Conservation (phyloP, 371 early-diverging fungal genomes). For the Haplosporangium sp. region DNA sequence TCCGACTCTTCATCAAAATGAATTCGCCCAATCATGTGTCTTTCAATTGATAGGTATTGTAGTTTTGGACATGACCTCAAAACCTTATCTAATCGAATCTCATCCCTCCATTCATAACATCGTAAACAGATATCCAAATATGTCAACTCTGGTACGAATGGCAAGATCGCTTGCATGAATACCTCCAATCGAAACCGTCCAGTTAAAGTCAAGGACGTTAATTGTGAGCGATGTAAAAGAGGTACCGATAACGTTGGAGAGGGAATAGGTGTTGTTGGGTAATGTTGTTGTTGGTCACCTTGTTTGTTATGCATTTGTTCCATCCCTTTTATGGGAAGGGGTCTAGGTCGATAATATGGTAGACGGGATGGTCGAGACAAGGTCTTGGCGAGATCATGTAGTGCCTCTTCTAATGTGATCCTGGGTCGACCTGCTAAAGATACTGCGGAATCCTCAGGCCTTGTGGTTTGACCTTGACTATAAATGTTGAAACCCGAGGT, state of each 20-base stretch:
- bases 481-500: no score
- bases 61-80: conserved; percentile 33
- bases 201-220: conserved; percentile 23
- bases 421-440: conserved; percentile 4
- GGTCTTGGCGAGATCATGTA: conserved; percentile 15
- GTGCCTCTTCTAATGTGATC: conserved; percentile 12
- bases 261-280: background rate
- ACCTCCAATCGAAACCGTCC: conserved; percentile 27
- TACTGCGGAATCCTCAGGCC: background rate
- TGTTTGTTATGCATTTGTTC: background rate
- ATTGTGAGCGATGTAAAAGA: conserved; percentile 13
- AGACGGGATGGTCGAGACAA: conserved; percentile 11
- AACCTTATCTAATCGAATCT: conserved; percentile 26
- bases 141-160: conserved; percentile 30
- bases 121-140: conserved; percentile 27
- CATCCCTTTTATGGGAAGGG: conserved; percentile 4
- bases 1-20: conserved; percentile 7
- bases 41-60: conserved; percentile 30
- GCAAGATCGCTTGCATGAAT: conserved; percentile 24
- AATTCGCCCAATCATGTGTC: conserved; percentile 31
- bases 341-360: conserved; percentile 9
- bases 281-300: background rate
- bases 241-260: background rate
- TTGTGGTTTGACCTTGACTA: no score
- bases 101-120: conserved; percentile 35